phyloP scores from a whole-genome alignment of 768 basidiomycete species.

The Rhodosporidiobolus sp. region DNA sequence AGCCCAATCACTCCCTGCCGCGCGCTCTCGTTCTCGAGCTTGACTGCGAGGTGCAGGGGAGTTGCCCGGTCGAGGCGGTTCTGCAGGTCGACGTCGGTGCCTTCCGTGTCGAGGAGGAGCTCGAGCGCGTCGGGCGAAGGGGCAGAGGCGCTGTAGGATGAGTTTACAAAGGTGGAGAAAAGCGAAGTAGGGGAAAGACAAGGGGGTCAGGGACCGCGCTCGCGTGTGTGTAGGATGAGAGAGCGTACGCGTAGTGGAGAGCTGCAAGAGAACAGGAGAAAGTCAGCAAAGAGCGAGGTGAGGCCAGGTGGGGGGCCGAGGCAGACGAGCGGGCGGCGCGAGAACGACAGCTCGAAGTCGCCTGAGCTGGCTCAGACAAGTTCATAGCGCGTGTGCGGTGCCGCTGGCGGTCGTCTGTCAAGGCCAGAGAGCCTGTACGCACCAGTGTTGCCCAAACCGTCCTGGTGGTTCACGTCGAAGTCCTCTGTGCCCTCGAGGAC shows the following conservation, averaged over 20 bases:
- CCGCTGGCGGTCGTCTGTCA: no score
- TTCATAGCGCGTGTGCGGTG: no score
- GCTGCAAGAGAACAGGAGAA: slow-evolving; percentile 50
- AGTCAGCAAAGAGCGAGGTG: background rate
- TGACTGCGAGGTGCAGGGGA: slow-evolving; percentile 69
- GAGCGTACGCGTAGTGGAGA: slow-evolving; percentile 65
- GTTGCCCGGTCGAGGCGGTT: slow-evolving; percentile 69
- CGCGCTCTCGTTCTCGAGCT: slow-evolving; percentile 58
- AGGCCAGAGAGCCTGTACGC: slow-evolving; percentile 14
- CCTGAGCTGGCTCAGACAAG: no score
- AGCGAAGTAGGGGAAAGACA: background rate
- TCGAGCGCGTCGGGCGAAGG: slow-evolving; percentile 29
- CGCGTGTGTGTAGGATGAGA: background rate
- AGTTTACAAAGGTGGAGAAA: background rate
- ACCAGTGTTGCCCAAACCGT: slow-evolving; percentile 82
- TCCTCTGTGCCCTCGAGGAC: slow-evolving; percentile 57
- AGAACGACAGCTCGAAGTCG: background rate
- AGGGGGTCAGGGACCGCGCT: slow-evolving; percentile 44
- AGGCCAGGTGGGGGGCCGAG: no score
- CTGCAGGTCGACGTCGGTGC: slow-evolving; percentile 75
- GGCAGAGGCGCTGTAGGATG: slow-evolving; percentile 20
- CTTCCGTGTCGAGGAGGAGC: slow-evolving; percentile 64
- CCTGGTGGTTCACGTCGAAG: slow-evolving; percentile 71
- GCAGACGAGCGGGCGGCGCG: background rate
- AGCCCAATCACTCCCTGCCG: slow-evolving; percentile 60